Evolutionary conservation across 2,329 filamentous ascomycete species (phyloP).

Genomic region (Tolypocladium guangdongense): DNA sequence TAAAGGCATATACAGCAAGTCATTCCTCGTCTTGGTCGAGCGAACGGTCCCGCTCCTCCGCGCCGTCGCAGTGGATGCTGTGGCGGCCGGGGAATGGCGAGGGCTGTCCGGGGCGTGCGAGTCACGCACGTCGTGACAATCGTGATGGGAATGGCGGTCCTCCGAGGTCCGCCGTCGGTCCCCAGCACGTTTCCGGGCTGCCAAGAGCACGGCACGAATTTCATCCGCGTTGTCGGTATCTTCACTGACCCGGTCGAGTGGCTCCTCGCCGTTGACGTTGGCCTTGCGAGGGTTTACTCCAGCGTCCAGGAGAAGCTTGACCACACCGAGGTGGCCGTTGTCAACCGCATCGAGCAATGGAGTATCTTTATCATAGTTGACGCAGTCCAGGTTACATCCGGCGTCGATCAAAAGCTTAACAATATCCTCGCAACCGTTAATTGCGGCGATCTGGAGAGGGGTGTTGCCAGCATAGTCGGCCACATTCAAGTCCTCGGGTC

Average conservation of each 20-base stretch:
- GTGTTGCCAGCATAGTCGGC: conserved; percentile 95
- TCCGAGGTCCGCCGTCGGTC: conserved; percentile 46
- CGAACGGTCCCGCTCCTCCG: conserved; percentile 45
- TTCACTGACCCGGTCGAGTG: conserved; percentile 69
- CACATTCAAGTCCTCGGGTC: conserved; percentile 79
- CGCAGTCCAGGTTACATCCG: conserved; percentile 72
- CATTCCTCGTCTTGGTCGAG: conserved; percentile 54
- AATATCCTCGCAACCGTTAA: conserved; percentile 78
- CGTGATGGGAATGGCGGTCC: conserved; percentile 39
- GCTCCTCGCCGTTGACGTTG: conserved; percentile 87
- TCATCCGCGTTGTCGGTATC: conserved; percentile 70
- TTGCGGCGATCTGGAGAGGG: conserved; percentile 81
- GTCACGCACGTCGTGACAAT: conserved; percentile 35
- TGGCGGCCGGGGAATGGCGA: conserved; percentile 41
- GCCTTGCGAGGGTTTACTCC: conserved; percentile 87
- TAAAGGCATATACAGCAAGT: conserved; percentile 51
- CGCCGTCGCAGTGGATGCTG: conserved; percentile 22
- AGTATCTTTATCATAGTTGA: conserved; percentile 77
- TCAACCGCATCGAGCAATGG: conserved; percentile 93
- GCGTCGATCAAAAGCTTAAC: conserved; percentile 78
- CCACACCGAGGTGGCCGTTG: conserved; percentile 83
- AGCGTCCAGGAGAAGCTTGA: conserved; percentile 70
- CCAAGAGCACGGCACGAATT: conserved; percentile 59
- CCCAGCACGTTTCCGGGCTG: conserved; percentile 43
- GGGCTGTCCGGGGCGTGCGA: conserved; percentile 48